These are phyloP conservation scores for Ganoderma resinaceum DNA, from an alignment of 1,284 basidiomycete genomes.

Conservation along the genomic window DNA sequence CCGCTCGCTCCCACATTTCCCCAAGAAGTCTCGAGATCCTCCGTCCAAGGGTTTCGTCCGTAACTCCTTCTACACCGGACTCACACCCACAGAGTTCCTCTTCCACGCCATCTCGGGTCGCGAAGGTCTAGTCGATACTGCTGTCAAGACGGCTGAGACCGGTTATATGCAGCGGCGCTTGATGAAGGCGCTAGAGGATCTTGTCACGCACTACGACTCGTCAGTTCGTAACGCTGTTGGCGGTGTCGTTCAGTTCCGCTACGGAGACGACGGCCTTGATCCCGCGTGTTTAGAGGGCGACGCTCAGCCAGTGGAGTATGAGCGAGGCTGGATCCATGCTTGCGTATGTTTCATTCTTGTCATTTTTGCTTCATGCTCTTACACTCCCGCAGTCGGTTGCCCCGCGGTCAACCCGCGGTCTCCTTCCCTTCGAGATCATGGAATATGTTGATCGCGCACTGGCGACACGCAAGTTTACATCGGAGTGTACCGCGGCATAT, in stretches of 20 bases:
- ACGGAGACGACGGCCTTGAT: conserved; percentile 97
- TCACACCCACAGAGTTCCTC: conserved; percentile 96
- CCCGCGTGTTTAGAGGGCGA: conserved; percentile 97
- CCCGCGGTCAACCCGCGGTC: conserved; percentile 61
- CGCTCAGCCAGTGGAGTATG: conserved; percentile 90
- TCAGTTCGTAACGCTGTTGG: conserved; percentile 97
- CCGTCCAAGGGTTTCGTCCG: conserved; percentile 98
- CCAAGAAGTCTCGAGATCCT: conserved; percentile 96
- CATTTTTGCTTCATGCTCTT: not conserved
- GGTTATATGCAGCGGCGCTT: conserved; percentile 99
- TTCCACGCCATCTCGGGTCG: conserved; percentile 99
- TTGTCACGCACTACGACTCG: conserved; percentile 96
- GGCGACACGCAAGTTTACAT: conserved; percentile 64
- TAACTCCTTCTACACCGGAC: conserved; percentile 95
- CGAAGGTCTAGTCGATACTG: conserved; percentile 98
- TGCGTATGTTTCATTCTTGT: conserved; percentile 57
- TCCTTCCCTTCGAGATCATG: conserved; percentile 91
- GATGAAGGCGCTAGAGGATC: conserved; percentile 99
- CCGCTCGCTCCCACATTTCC: conserved; percentile 97
- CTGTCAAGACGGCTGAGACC: conserved; percentile 99
- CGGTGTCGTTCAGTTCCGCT: conserved; percentile 97
- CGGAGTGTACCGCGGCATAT: conserved; percentile 81
- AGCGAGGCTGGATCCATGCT: conserved; percentile 90
- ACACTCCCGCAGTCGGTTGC: conserved; percentile 61
- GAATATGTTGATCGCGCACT: conserved; percentile 77